A percentile compares a stretch with the other conserved stretches of the same genome.
phyloP scores from a whole-genome alignment of 108 stramenopile species.

The Skeletonema grethae region DNA sequence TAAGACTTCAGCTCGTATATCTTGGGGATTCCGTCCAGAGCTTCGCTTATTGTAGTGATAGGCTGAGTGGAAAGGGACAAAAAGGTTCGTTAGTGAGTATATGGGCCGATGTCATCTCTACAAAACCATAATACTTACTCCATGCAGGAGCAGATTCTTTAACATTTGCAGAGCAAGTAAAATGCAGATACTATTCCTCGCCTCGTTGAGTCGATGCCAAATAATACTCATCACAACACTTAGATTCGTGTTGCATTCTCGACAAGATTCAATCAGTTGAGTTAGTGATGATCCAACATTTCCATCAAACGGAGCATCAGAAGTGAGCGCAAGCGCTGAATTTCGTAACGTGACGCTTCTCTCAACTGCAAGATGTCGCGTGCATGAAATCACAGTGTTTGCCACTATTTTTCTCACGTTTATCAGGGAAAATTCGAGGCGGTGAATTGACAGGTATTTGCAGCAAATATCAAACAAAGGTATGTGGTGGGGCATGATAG shows the following conservation, averaged over 20 bases:
- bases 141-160: conserved; percentile 77
- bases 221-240: conserved; percentile 80
- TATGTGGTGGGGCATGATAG: conserved; percentile 60
- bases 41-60: conserved; percentile 76
- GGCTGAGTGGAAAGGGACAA: conserved; percentile 39
- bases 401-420: conserved; percentile 69
- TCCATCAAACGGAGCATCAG: conserved; percentile 73
- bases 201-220: conserved; percentile 80
- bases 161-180: conserved; percentile 74
- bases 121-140: conserved; percentile 24
- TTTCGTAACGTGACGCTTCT: conserved; percentile 56
- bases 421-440: conserved; percentile 63
- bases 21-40: conserved; percentile 78
- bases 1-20: conserved; percentile 77
- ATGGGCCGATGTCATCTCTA: neutral
- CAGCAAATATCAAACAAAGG: conserved; percentile 73
- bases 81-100: neutral
- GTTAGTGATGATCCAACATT: conserved; percentile 64
- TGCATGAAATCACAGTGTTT: conserved; percentile 65
- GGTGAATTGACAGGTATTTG: conserved; percentile 65
- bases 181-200: conserved; percentile 66
- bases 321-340: conserved; percentile 74
- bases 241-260: conserved; percentile 68
- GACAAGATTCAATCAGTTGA: conserved; percentile 67
- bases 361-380: conserved; percentile 52